phyloP scores from a whole-genome alignment of 352 stramenopile genomes.

The Blastocystis sp. region DNA sequence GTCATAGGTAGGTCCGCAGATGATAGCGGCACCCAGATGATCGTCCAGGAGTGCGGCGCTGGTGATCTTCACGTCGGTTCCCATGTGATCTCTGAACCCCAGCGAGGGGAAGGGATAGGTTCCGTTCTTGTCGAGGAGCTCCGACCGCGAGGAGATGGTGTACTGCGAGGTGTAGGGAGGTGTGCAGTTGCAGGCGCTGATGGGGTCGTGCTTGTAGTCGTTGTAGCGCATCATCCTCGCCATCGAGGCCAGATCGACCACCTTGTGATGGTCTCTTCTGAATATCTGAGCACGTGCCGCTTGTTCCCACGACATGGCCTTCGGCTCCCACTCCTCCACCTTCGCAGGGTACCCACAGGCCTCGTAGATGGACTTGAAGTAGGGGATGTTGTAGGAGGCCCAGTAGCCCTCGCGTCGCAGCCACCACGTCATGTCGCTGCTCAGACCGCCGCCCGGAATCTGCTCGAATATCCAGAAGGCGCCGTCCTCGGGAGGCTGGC shows the following conservation, averaged over 20 bases:
- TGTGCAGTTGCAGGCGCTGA: conserved; percentile 65
- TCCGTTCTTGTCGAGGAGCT: conserved; percentile 28
- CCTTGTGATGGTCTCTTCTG: conserved; percentile 66
- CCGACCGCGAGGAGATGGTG: conserved; percentile 17
- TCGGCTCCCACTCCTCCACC: conserved; percentile 62
- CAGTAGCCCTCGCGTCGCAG: conserved; percentile 69
- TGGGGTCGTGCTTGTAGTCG: conserved; percentile 68
- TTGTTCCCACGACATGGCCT: conserved; percentile 68
- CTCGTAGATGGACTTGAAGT: conserved; percentile 68
- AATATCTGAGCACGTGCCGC: conserved; percentile 69
- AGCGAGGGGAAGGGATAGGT: conserved; percentile 66
- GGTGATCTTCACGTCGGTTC: conserved; percentile 65
- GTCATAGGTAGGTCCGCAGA: conserved; percentile 67
- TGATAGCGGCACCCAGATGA: conserved; percentile 35
- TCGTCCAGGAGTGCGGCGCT: conserved; percentile 64
- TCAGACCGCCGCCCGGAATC: conserved; percentile 67
- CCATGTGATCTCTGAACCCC: conserved; percentile 69
- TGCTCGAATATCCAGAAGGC: conserved; percentile 70
- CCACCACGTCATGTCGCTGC: conserved; percentile 66
- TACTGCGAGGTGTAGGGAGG: conserved; percentile 59
- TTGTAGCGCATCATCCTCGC: conserved; percentile 71
- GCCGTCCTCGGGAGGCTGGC: conserved; percentile 64
- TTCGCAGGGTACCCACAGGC: conserved; percentile 67
- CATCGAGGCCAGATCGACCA: conserved; percentile 67
- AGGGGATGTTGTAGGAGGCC: conserved; percentile 76